Evolutionary conservation across 2,329 filamentous ascomycete species (phyloP), one percentile per base, ranked within the genome.

Genomic region (Neonectria neomacrospora): DNA sequence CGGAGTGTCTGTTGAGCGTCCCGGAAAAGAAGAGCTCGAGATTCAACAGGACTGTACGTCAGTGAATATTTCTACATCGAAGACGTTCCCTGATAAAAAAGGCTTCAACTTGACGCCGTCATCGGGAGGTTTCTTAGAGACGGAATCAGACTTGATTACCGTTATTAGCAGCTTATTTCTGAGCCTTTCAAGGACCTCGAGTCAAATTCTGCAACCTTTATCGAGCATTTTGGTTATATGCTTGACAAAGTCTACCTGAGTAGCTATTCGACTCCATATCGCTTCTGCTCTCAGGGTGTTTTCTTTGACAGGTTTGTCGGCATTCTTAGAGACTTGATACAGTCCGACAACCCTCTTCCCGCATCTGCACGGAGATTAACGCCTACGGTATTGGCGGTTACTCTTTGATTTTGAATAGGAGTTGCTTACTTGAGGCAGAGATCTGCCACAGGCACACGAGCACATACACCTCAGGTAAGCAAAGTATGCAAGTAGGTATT

Each of bases 41-140:
- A n/a, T 4, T 7, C 26, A 12, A 10, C 34, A 32, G 0, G n/a
- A 66, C 14, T 58, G 26, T 16, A 62, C 8, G 20, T 54, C 20
- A 1, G 18, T 63, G 28, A 30, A 26, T 9, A 71, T 50, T 11
- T 56, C 59, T 4, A 28, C 34, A 48, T 74, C 71, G 64, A 2
- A 74, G 60, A 9, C 23, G 45, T 7, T 71, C 64, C 16, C 63
- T 66, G 22, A 67, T 45, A 68, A 59, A 9, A 44, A 28, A 22
- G 63, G 63, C 44, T 65, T 68, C 16, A 39, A 22, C 45, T 61
- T 70, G 16, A 60, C 48, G 4, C 54, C 50, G 22, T 26, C 54
- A 10, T 42, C n/a, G 18, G 3, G 11, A 23, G 22, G n/a, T 12
- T 37, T 53, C 12, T 37, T 39, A 2, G n/a, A 18, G 1, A 53